Evolutionary conservation across 2,329 filamentous ascomycete species (phyloP).

Genomic region (Domatiomyces catenatus): DNA sequence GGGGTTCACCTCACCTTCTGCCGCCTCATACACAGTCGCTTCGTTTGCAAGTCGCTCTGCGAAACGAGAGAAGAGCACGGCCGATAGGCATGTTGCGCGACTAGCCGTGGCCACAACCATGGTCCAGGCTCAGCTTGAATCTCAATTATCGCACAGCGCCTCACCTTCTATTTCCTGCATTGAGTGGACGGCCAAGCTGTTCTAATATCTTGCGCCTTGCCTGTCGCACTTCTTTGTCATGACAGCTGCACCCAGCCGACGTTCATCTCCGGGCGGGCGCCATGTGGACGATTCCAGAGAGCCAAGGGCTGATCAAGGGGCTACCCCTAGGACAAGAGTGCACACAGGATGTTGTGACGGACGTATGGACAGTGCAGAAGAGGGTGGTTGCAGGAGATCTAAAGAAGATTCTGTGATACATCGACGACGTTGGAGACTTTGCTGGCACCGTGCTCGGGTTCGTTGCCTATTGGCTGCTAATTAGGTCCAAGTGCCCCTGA

Average conservation of each 20-base stretch:
- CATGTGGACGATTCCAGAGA: not conserved
- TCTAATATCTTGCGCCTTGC: conserved; percentile 11
- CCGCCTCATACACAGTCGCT: not conserved
- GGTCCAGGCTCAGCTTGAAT: conserved; percentile 12
- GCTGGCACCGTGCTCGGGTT: not conserved
- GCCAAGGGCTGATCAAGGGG: not conserved
- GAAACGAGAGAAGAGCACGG: not conserved
- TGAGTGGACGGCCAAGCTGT: not conserved
- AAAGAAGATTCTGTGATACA: not conserved
- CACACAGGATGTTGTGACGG: not conserved
- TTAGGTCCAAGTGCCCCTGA: not conserved
- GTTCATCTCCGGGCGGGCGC: conserved; percentile 11
- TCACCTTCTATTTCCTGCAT: conserved; percentile 2
- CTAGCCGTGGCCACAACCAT: conserved; percentile 5
- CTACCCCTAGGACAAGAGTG: not conserved
- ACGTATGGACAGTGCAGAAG: not conserved
- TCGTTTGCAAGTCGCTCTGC: not conserved
- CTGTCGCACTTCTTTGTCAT: conserved; percentile 14
- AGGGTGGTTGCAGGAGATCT: not conserved
- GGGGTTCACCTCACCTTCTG: not conserved
- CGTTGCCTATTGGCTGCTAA: not conserved
- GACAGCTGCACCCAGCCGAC: conserved; percentile 9
- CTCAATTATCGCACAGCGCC: conserved; percentile 13
- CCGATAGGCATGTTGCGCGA: not conserved
- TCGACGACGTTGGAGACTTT: not conserved